These are phyloP conservation scores for Flagelloscypha sp. DNA, from an alignment of 768 basidiomycete species.

Conservation along the genomic window DNA sequence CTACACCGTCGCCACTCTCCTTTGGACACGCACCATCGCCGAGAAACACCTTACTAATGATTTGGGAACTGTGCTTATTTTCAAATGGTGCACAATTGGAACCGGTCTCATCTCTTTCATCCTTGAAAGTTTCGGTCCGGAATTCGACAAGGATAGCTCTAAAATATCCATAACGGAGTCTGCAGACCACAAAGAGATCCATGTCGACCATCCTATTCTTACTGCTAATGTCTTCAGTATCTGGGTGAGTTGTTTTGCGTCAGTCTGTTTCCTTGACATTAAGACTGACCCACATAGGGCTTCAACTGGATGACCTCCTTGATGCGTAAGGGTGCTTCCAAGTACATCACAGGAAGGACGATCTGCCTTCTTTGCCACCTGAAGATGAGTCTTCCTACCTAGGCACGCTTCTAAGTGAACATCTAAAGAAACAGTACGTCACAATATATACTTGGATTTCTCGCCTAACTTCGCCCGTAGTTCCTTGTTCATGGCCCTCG, in stretches of 20 bases:
- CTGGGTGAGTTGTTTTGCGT: slow-evolving; percentile 36
- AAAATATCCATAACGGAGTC: too few relatives aligned
- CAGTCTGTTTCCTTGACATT: too few relatives aligned
- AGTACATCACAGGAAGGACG: slow-evolving; percentile 76
- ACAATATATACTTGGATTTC: background rate
- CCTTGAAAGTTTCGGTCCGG: slow-evolving; percentile 67
- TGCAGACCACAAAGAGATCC: too few relatives aligned
- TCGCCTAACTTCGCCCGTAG: slow-evolving; percentile 30
- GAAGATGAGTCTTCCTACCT: slow-evolving; percentile 65
- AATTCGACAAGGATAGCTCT: slow-evolving; percentile 29
- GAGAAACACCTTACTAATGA: slow-evolving; percentile 21
- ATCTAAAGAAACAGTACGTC: slow-evolving; percentile 57
- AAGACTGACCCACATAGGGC: slow-evolving; percentile 29
- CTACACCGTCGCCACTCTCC: slow-evolving; percentile 38
- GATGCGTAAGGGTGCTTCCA: slow-evolving; percentile 56
- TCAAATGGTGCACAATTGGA: slow-evolving; percentile 34
- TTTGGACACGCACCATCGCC: slow-evolving; percentile 56
- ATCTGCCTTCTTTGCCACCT: slow-evolving; percentile 67
- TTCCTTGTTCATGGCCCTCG: slow-evolving; percentile 67
- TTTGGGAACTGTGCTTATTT: slow-evolving; percentile 26
- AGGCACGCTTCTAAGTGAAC: slow-evolving; percentile 47
- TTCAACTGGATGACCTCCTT: slow-evolving; percentile 85
- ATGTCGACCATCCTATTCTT: slow-evolving; percentile 59
- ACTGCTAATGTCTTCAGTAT: slow-evolving; percentile 77
- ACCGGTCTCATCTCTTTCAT: slow-evolving; percentile 48